phyloP scores from a whole-genome alignment of 2,329 filamentous ascomycete genomes.

The Fusarium nurragi region DNA sequence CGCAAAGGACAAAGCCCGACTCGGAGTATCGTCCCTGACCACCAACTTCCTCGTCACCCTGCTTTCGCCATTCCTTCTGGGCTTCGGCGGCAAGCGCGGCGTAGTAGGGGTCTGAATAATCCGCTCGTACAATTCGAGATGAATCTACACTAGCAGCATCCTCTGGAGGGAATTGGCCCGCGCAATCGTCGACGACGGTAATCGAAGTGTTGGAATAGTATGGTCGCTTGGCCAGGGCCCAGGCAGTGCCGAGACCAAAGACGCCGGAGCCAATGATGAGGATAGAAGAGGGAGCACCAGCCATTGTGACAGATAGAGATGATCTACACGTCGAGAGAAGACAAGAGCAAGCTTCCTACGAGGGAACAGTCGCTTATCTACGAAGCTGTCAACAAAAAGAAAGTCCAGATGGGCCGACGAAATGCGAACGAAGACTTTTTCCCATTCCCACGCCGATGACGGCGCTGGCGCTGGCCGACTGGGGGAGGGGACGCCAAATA shows the following conservation, averaged over 20 bases:
- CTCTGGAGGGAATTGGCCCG: slow-evolving; percentile 66
- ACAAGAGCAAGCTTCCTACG: slow-evolving; percentile 12
- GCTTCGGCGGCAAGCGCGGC: slow-evolving; percentile 76
- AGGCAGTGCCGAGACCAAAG: slow-evolving; percentile 70
- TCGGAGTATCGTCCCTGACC: slow-evolving; percentile 75
- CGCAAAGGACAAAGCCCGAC: slow-evolving; percentile 72
- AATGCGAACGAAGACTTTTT: slow-evolving; percentile 34
- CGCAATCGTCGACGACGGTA: slow-evolving; percentile 67
- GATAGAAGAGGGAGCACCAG: slow-evolving; percentile 58
- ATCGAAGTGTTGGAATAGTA: slow-evolving; percentile 63
- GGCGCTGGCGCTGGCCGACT: slow-evolving; percentile 40
- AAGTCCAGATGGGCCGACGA: slow-evolving; percentile 24
- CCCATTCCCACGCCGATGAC: slow-evolving; percentile 40
- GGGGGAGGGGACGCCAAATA: slow-evolving; percentile 1
- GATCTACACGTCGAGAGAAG: slow-evolving; percentile 11
- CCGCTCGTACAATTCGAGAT: slow-evolving; percentile 72
- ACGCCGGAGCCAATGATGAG: slow-evolving; percentile 76
- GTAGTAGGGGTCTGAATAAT: slow-evolving; percentile 86
- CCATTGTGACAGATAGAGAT: slow-evolving; percentile 41
- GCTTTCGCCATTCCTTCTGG: slow-evolving; percentile 73
- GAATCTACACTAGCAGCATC: slow-evolving; percentile 71
- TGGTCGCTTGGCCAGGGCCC: slow-evolving; percentile 72
- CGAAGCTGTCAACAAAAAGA: slow-evolving; percentile 9
- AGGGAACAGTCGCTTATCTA: slow-evolving; percentile 24
- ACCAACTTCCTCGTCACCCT: slow-evolving; percentile 64